A percentile compares a stretch with the other conserved stretches of the same genome.
Conservation (phyloP, 2,329 filamentous ascomycete genomes). For the Stagonosporopsis chrysanthemi region DNA sequence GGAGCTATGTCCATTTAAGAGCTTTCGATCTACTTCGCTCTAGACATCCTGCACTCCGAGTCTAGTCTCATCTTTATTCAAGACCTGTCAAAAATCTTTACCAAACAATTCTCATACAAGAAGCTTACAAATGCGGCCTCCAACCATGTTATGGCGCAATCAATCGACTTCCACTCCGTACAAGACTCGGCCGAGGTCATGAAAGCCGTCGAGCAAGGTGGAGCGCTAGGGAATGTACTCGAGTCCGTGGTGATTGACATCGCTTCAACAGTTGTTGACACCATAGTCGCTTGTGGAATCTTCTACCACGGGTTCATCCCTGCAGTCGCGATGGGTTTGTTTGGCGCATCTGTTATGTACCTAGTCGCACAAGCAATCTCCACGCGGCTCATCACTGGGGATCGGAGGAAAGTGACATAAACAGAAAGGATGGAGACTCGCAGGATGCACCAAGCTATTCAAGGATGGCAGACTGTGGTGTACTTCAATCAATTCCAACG, state of each 20-base stretch:
- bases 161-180: constrained; percentile 73
- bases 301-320: constrained; percentile 13
- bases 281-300: constrained; percentile 58
- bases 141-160: constrained; percentile 69
- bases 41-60: constrained; percentile 43
- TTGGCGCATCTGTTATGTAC: constrained; percentile 8
- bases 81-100: constrained; percentile 59
- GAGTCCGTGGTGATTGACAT: constrained; percentile 63
- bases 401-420: constrained; percentile 8
- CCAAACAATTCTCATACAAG: constrained; percentile 53
- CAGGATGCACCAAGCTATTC: constrained; percentile 22
- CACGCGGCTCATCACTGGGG: constrained; percentile 5
- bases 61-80: constrained; percentile 59
- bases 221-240: constrained; percentile 63
- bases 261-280: constrained; percentile 63
- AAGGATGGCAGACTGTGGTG: constrained; percentile 62
- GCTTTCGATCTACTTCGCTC: constrained; percentile 59
- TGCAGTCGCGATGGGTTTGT: constrained; percentile 1
- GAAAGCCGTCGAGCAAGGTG: constrained; percentile 62
- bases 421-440: constrained; percentile 11
- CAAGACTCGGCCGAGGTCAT: constrained; percentile 70
- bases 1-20: constrained; percentile 56
- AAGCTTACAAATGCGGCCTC: constrained; percentile 54
- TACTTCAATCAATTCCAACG: constrained; percentile 53
- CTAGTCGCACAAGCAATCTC: constrained; percentile 4